Percentiles rank a stretch among this genome's conserved stretches.
Conservation (phyloP, 352 stramenopile genomes). For the Phytophthora hibernalis region DNA sequence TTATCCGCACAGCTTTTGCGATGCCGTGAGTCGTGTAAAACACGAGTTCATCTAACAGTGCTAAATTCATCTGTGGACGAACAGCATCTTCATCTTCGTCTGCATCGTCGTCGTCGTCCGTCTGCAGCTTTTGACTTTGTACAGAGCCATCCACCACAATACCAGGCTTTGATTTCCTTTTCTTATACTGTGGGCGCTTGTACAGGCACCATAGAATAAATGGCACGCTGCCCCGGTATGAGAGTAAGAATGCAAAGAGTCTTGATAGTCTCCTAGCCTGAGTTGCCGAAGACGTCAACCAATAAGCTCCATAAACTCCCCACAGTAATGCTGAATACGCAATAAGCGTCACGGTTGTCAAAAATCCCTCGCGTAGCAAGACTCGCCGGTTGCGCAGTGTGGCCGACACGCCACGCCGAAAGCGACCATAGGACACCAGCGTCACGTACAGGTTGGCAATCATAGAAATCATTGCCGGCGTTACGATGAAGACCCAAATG, state of each 20-base stretch:
- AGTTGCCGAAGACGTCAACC: constrained; percentile 44
- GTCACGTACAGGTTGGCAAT: constrained; percentile 73
- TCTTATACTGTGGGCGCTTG: constrained; percentile 41
- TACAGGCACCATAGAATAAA: constrained; percentile 83
- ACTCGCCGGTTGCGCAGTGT: constrained; percentile 63
- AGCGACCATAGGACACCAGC: constrained; percentile 64
- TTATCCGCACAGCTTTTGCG: constrained; percentile 54
- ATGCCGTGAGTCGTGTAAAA: constrained; percentile 85
- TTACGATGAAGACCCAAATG: constrained; percentile 79
- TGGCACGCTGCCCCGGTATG: constrained; percentile 70
- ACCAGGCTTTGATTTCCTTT: constrained; percentile 26
- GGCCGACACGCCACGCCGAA: constrained; percentile 65
- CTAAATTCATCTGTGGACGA: constrained; percentile 80
- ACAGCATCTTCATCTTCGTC: constrained; percentile 67
- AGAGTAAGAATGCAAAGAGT: constrained; percentile 74
- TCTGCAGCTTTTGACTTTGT: not conserved
- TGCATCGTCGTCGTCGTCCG: constrained; percentile 34
- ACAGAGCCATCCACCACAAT: constrained; percentile 29
- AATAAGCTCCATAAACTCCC: constrained; percentile 73
- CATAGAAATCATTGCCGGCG: constrained; percentile 59
- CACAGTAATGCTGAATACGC: constrained; percentile 74
- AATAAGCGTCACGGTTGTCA: constrained; percentile 74
- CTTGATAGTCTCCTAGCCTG: constrained; percentile 52
- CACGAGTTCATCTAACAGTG: constrained; percentile 78
- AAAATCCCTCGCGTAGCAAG: constrained; percentile 73